Evolutionary conservation across 495 filamentous ascomycete species (phyloP).

Genomic region (Penicillium crystallinum): DNA sequence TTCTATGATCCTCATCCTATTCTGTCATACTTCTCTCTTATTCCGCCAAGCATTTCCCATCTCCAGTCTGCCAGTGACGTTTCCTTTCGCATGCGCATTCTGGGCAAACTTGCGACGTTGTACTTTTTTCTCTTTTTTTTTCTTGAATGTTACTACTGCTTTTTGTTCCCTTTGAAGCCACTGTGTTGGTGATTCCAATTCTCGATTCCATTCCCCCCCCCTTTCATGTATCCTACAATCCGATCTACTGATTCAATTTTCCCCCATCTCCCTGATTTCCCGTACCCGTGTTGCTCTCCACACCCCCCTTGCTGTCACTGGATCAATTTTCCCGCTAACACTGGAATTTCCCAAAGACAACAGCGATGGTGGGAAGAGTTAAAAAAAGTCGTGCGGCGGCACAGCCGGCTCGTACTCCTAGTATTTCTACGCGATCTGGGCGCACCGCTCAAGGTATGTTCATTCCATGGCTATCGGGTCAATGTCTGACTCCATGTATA

Average conservation of each 20-base stretch:
- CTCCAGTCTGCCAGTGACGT: not conserved
- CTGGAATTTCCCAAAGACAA: slow-evolving; percentile 15
- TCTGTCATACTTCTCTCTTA: not conserved
- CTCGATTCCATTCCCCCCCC: not conserved
- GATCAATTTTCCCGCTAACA: slow-evolving; percentile 2
- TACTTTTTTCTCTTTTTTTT: not conserved
- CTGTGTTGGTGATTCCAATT: not conserved
- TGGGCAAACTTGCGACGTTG: not conserved
- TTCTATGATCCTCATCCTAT: not conserved
- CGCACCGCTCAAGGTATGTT: slow-evolving; percentile 18
- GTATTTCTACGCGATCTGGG: slow-evolving; percentile 20
- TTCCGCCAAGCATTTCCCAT: slow-evolving; percentile 1
- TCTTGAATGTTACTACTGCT: not conserved
- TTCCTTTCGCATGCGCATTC: not conserved
- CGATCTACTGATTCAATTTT: not conserved
- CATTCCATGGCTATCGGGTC: not conserved
- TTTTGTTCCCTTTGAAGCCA: not conserved
- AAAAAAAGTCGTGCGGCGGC: slow-evolving; percentile 17
- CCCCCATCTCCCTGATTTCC: not conserved
- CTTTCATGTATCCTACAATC: not conserved
- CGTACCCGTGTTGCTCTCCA: not conserved
- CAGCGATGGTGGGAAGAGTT: slow-evolving; percentile 31
- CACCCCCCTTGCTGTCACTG: slow-evolving; percentile 9
- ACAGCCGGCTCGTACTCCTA: slow-evolving; percentile 11
- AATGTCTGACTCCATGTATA: slow-evolving; percentile 4